Percentiles rank a stretch among this genome's conserved stretches.
Evolutionary conservation across 495 filamentous ascomycete genomes (phyloP).

Genomic region (Aeminium ludgeri): DNA sequence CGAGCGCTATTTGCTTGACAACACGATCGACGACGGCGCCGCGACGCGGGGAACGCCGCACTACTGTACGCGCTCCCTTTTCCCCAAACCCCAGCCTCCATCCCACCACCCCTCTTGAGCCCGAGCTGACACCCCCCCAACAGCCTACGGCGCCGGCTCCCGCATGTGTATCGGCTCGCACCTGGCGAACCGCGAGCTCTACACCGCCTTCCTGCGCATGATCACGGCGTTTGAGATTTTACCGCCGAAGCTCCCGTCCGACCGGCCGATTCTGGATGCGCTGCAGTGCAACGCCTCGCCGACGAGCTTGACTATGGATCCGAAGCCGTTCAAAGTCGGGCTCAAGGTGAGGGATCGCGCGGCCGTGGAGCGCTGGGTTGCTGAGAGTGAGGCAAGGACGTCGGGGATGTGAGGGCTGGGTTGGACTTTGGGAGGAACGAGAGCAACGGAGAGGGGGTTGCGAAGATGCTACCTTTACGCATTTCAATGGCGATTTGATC

Average conservation of each 20-base stretch:
- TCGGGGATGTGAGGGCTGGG: constrained; percentile 29
- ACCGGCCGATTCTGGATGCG: constrained; percentile 40
- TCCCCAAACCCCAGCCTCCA: no score
- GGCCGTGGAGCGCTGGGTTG: constrained; percentile 34
- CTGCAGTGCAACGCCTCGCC: constrained; percentile 46
- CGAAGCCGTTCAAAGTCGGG: constrained; percentile 45
- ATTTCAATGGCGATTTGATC: no score
- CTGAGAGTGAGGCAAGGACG: constrained; percentile 36
- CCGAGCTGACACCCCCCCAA: no score
- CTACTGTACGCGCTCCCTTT: constrained; percentile 23
- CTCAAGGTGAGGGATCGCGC: constrained; percentile 31
- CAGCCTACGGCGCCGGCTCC: constrained; percentile 49
- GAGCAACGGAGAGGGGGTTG: no score
- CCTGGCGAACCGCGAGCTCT: constrained; percentile 50
- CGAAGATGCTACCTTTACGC: no score
- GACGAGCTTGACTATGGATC: constrained; percentile 51
- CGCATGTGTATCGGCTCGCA: constrained; percentile 60
- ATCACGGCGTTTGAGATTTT: constrained; percentile 47
- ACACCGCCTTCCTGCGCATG: constrained; percentile 49
- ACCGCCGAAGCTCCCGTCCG: constrained; percentile 31
- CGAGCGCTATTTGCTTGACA: constrained; percentile 43
- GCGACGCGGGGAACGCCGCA: constrained; percentile 48
- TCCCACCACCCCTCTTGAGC: no score
- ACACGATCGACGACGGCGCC: constrained; percentile 23
- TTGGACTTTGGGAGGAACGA: no score